Conservation (phyloP, 2,329 filamentous ascomycete genomes). For the Penicillium occitanis region DNA sequence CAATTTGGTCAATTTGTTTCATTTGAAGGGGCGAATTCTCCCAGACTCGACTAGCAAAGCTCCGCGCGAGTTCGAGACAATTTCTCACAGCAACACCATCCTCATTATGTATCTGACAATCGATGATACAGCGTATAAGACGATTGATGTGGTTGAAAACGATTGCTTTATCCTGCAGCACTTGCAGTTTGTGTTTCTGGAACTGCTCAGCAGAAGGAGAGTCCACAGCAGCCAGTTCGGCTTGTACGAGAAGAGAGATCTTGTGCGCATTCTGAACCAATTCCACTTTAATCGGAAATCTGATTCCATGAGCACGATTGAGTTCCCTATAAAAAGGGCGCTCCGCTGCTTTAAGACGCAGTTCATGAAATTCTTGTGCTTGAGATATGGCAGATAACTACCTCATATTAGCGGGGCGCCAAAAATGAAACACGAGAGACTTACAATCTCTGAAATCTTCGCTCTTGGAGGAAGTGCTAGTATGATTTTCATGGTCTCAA, state of each 20-base stretch:
- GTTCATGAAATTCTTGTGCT: constrained; percentile 69
- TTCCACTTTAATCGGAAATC: constrained; percentile 68
- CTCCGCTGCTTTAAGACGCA: constrained; percentile 70
- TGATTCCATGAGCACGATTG: constrained; percentile 67
- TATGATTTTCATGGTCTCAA: constrained; percentile 74
- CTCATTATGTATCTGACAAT: constrained; percentile 63
- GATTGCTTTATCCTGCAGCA: constrained; percentile 59
- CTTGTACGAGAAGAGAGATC: constrained; percentile 73
- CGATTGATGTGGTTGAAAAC: constrained; percentile 70
- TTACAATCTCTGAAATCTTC: constrained; percentile 67
- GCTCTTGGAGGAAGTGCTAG: constrained; percentile 62
- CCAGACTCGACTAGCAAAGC: constrained; percentile 74
- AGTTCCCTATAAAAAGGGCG: constrained; percentile 68
- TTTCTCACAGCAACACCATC: constrained; percentile 69
- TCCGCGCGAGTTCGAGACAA: constrained; percentile 74
- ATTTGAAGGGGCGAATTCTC: constrained; percentile 79
- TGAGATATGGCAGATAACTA: constrained; percentile 67
- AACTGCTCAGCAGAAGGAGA: constrained; percentile 60
- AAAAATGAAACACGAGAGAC: constrained; percentile 29
- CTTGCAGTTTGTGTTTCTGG: constrained; percentile 56
- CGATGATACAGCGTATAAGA: constrained; percentile 71
- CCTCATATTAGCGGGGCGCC: constrained; percentile 23
- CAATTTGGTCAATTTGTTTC: constrained; percentile 77
- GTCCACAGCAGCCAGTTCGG: constrained; percentile 67
- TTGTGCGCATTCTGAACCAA: constrained; percentile 70